These are phyloP conservation scores for Vickermania spadyakhi DNA, from an alignment of 208 protist genomes.

Conservation along the genomic window DNA sequence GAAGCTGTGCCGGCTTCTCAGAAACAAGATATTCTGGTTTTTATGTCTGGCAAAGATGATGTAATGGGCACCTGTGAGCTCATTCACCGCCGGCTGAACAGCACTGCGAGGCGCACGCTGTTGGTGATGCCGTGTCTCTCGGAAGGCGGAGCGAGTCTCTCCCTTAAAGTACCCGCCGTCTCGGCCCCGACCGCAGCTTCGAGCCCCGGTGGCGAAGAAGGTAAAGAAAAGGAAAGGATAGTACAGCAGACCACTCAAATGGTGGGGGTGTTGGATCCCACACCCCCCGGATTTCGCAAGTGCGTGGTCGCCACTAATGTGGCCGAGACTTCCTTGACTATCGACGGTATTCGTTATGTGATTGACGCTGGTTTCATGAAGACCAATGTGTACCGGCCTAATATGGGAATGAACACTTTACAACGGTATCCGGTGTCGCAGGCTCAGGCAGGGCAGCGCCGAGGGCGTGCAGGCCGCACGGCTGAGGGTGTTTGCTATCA, in stretches of 20 bases:
- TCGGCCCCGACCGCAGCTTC: neutral
- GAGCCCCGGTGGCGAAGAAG: too few species aligned
- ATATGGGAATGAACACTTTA: slow-evolving; percentile 95
- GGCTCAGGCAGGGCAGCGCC: slow-evolving; percentile 96
- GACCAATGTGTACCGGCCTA: slow-evolving; percentile 98
- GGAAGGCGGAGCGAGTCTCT: slow-evolving; percentile 52
- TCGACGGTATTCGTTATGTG: slow-evolving; percentile 95
- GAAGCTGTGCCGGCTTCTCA: neutral
- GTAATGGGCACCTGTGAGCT: slow-evolving; percentile 92
- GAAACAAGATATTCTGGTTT: slow-evolving; percentile 97
- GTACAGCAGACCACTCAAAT: too few species aligned
- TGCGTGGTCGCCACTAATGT: slow-evolving; percentile 99
- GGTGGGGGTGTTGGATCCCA: slow-evolving; percentile 92
- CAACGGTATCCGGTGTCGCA: slow-evolving; percentile 94
- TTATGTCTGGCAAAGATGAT: slow-evolving; percentile 97
- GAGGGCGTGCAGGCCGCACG: slow-evolving; percentile 97
- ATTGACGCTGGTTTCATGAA: slow-evolving; percentile 98
- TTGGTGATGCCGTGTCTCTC: slow-evolving; percentile 85
- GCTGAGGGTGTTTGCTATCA: slow-evolving; percentile 92
- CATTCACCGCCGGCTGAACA: slow-evolving; percentile 87
- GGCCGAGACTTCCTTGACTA: slow-evolving; percentile 99
- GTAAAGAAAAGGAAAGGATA: too few species aligned
- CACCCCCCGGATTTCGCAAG: slow-evolving; percentile 92
- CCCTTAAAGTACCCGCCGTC: slow-evolving; percentile 35
- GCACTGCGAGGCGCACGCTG: slow-evolving; percentile 91